Percentiles rank a stretch among this genome's conserved stretches.
phyloP scores from a whole-genome alignment of 805 yeast genomes.

The Hanseniaspora lachancei region DNA sequence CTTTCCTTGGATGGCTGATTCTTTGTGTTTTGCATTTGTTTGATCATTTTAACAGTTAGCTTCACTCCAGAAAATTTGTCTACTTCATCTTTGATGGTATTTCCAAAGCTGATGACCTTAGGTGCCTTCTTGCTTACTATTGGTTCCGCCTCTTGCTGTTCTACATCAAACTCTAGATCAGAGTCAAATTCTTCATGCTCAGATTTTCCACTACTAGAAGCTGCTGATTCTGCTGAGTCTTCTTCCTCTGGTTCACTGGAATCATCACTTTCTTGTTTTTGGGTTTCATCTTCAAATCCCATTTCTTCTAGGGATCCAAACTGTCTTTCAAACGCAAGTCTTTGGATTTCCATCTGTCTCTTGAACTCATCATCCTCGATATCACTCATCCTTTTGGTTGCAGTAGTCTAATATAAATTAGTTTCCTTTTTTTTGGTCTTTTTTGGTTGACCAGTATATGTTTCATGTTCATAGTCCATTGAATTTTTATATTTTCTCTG shows the following conservation, averaged over 20 bases:
- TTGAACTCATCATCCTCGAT: constrained; percentile 17
- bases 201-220: neutral
- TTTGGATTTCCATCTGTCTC: constrained; percentile 36
- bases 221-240: neutral
- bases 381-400: neutral
- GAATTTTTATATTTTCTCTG: neutral
- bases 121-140: constrained; percentile 10
- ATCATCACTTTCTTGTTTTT: constrained; percentile 12
- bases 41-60: constrained; percentile 15
- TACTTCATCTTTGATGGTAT: constrained; percentile 24
- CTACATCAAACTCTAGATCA: constrained; percentile 10
- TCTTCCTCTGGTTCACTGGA: too few species aligned
- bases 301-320: constrained; percentile 45
- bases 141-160: constrained; percentile 14
- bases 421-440: neutral
- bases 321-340: constrained; percentile 50
- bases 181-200: constrained; percentile 19
- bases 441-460: neutral
- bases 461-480: neutral
- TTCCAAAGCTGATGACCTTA: constrained; percentile 24
- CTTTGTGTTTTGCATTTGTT: constrained; percentile 33
- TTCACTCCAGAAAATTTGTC: constrained; percentile 33
- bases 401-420: too few species aligned
- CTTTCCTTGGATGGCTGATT: constrained; percentile 27
- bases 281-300: constrained; percentile 39